Conservation (phyloP, 1,284 basidiomycete species). For the Ganoderma leucocontextum region DNA sequence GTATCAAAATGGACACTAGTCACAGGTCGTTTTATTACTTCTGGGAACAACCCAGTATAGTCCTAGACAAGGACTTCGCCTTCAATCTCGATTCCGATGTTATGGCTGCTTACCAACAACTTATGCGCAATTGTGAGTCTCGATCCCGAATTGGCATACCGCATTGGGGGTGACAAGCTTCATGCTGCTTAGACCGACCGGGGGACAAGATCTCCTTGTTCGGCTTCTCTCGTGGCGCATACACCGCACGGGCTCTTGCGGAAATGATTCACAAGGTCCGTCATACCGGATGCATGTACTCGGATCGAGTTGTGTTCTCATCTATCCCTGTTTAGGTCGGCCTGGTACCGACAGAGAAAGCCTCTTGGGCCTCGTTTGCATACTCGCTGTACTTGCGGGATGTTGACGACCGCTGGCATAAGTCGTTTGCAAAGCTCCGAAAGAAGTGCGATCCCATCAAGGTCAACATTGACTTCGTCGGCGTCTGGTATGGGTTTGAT, state of each 20-base stretch:
- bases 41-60: too few species aligned
- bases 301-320: too few species aligned
- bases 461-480: conserved; percentile 48
- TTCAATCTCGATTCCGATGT: too few species aligned
- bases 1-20: too few species aligned
- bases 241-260: conserved; percentile 59
- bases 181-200: conserved; percentile 41
- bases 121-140: conserved; percentile 66
- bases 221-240: conserved; percentile 73
- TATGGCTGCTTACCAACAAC: conserved; percentile 59
- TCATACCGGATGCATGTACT: not conserved
- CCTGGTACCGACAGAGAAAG: conserved; percentile 51
- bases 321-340: conserved; percentile 48
- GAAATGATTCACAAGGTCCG: conserved; percentile 60
- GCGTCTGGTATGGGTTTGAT: conserved; percentile 52
- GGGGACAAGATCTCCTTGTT: conserved; percentile 64
- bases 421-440: conserved; percentile 39
- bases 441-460: conserved; percentile 56
- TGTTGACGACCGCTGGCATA: conserved; percentile 43
- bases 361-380: conserved; percentile 49
- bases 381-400: conserved; percentile 50
- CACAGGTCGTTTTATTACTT: too few species aligned
- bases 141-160: too few species aligned
- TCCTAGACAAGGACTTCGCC: too few species aligned
- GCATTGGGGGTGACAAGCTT: too few species aligned